Evolutionary conservation across 2,329 filamentous ascomycete genomes (phyloP).

Genomic region (Fusarium buxicola): DNA sequence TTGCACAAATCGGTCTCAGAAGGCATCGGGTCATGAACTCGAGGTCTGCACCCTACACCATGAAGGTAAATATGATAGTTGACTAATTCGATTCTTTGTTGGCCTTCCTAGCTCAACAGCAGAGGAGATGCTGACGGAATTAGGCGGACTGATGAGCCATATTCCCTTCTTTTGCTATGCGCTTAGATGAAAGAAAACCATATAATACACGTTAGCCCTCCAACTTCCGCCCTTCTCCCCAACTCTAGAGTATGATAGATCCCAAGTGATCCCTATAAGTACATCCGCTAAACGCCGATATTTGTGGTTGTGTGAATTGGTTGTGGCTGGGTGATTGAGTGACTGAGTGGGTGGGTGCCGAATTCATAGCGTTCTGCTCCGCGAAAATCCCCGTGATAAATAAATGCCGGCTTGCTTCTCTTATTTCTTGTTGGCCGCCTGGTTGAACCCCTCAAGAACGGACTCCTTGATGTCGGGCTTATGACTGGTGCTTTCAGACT

Average conservation of each 20-base stretch:
- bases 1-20: no score
- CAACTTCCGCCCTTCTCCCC: conserved; percentile 4
- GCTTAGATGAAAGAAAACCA: conserved; percentile 28
- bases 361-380: conserved; percentile 7
- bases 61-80: no score
- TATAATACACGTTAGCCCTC: conserved; percentile 42
- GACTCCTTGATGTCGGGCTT: conserved; percentile 53
- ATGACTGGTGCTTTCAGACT: conserved; percentile 16
- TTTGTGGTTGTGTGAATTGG: conserved; percentile 40
- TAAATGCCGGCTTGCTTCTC: neutral
- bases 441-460: conserved; percentile 56
- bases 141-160: conserved; percentile 16
- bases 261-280: conserved; percentile 42
- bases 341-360: conserved; percentile 28
- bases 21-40: neutral
- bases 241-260: conserved; percentile 30
- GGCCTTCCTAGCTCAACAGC: conserved; percentile 14
- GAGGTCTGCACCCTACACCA: neutral
- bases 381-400: neutral
- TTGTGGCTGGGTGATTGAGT: conserved; percentile 30
- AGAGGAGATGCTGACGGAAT: conserved; percentile 12
- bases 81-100: conserved; percentile 28
- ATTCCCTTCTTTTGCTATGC: conserved; percentile 30
- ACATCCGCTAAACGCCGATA: conserved; percentile 48
- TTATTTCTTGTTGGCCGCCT: conserved; percentile 50